These are phyloP conservation scores for Quercus cerris DNA, from an alignment of 306 rosid genomes.

Conservation along the genomic window DNA sequence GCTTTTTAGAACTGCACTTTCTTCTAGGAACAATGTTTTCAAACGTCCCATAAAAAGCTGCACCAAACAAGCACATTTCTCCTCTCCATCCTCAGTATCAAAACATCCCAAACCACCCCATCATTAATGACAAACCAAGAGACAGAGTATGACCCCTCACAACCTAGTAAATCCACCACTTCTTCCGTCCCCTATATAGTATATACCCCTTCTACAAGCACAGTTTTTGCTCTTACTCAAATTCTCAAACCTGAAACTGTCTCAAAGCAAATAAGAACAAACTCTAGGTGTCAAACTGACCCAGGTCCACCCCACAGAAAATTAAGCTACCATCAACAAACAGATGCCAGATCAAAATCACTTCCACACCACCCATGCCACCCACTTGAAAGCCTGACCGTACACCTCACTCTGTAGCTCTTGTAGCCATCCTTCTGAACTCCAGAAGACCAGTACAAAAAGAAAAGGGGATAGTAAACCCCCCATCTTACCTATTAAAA, in stretches of 20 bases:
- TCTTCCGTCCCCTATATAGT: not conserved
- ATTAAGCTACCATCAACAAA: too few relatives aligned
- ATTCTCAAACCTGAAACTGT: not conserved
- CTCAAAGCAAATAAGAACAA: too few relatives aligned
- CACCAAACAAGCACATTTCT: too few relatives aligned
- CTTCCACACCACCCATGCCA: not conserved
- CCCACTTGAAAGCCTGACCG: not conserved
- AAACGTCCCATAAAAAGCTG: too few relatives aligned
- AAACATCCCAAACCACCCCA: not conserved
- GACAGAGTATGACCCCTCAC: not conserved
- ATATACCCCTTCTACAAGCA: not conserved
- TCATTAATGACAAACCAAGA: not conserved
- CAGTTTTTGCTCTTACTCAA: not conserved
- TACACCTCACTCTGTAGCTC: not conserved
- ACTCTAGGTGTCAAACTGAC: too few relatives aligned
- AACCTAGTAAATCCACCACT: not conserved
- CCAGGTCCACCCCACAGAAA: too few relatives aligned
- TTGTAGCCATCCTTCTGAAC: not conserved
- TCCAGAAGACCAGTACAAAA: not conserved
- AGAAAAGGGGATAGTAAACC: not conserved
- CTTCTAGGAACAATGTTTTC: too few relatives aligned
- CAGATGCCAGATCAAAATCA: not conserved
- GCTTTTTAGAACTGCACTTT: too few relatives aligned
- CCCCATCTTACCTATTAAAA: too few relatives aligned
- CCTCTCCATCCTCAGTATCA: not conserved